These are phyloP conservation scores for Candida koratica DNA, from an alignment of 805 yeast genomes.

Conservation along the genomic window DNA sequence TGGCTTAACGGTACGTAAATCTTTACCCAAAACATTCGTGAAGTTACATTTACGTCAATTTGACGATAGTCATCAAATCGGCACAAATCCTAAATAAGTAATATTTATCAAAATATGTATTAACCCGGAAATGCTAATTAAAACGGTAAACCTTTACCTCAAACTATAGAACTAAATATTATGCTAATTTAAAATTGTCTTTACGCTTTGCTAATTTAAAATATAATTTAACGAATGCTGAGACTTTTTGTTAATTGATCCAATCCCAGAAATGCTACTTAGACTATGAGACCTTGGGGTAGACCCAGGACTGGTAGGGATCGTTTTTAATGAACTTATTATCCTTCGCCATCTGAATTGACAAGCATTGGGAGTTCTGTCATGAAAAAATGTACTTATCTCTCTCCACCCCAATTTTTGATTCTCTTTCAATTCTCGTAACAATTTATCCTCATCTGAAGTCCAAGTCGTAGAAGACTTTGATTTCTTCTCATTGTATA, in stretches of 20 bases:
- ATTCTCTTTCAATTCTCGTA: slow-evolving; percentile 75
- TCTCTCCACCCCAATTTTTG: slow-evolving; percentile 89
- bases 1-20: too few species aligned
- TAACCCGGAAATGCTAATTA: slow-evolving; percentile 2
- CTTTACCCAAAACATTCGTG: too few species aligned
- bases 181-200: too few species aligned
- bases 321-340: slow-evolving; percentile 18
- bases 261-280: slow-evolving; percentile 1
- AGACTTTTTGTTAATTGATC: slow-evolving; percentile 17
- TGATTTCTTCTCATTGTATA: slow-evolving; percentile 22
- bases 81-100: too few species aligned
- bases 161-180: too few species aligned
- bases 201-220: slow-evolving; percentile 25
- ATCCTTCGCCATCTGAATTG: slow-evolving; percentile 85
- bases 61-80: too few species aligned
- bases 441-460: slow-evolving; percentile 65
- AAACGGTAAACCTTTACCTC: too few species aligned
- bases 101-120: background rate
- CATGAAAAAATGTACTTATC: slow-evolving; percentile 70
- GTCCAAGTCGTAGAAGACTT: slow-evolving; percentile 60
- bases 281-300: slow-evolving; percentile 7
- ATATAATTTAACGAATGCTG: slow-evolving; percentile 29
- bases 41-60: too few species aligned
- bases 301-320: slow-evolving; percentile 4
- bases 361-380: slow-evolving; percentile 84